Evolutionary conservation across 2,329 filamentous ascomycete species (phyloP), one percentile per base, ranked within the genome.

Genomic region (Arthrobotrys conoides): DNA sequence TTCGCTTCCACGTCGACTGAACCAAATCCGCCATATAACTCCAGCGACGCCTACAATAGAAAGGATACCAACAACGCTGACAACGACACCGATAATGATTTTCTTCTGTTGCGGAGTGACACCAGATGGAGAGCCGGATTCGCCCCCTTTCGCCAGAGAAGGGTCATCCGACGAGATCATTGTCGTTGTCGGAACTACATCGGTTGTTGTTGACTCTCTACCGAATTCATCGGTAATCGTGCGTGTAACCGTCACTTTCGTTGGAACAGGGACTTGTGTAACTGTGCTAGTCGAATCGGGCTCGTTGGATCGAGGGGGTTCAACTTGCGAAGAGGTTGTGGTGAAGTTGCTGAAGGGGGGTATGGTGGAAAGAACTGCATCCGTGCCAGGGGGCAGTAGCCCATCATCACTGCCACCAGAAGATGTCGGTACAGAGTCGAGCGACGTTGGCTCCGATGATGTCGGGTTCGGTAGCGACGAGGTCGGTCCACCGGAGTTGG

Each of bases 11-110:
- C 76, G 61, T 5, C 70, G 76, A 14, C 63, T 68, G 20, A 73
- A 73, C 76, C 76, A 79, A 67, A 79, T 73, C n/a, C 76, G 69
- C 76, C 76, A 79, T 10, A 75, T 46, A 27, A 79, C 66, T 24
- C 70, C 70, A n/a, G 49, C 70, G 24, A 79, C 70, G 16, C 76
- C 76, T 0, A 71, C 70, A 20, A 79, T 33, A 2, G 76, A 70
- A 6, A 79, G 76, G 4, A 75, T 46, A 10, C 76, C 76, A 10
- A 73, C 76, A 18, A 79, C 44, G 18, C 76, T 71, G 14, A 79
- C 76, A 48, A 79, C 76, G 2, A 79, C 76, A 1, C 76, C 76
- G 1, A 79, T 79, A 8, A 79, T 79, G 3, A 79, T 79, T 38
- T 75, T 73, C 48, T 79, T 79, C 57, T 79, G 70, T 16, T 73